Evolutionary conservation across 306 rosid species (phyloP), one percentile per base, ranked within the genome.

Genomic region (Crotalaria pallida): DNA sequence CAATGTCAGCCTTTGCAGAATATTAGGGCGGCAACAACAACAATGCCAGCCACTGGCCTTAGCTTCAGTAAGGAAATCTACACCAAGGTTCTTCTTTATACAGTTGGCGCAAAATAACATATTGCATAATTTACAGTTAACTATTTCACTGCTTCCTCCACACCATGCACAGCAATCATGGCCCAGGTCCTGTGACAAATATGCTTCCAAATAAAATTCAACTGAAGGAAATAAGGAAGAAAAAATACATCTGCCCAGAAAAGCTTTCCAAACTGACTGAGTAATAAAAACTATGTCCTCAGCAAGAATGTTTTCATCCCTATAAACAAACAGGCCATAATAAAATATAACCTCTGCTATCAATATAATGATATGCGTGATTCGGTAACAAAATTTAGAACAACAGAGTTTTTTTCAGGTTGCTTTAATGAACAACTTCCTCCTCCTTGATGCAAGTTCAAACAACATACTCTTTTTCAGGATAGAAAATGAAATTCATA

Each of bases 111-210:
- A 91, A 75, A 91, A 85, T 22, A 85, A 76, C 27, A 48, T 58
- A 57, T 84, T 85, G 87, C 97, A 91, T 29, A 80, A 80, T 72
- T 82, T 87, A 64, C 97, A 91, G 69, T 77, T 80, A 53, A 88
- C 77, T 69, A 91, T 77, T 33, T 76, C 88, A 45, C 21, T 76
- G 67, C 59, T 84, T 80, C 79, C 79, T 38, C 96, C 92, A 26
- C 97, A 91, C 97, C 97, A 91, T 58, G 84, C 87, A 82, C 97
- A 91, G 73, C 84, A 83, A 79, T 86, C 92, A 67, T 67, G 77
- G 73, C 79, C 85, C 86, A 79, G 69, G 74, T 83, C 91, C 97
- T 88, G 91, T 41, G 48, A 84, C 77, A 74, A 80, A 26, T 72
- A 72, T 69, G 15, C 47, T 81, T 74, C 64, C 45, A 34, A 74